Base-by-base conservation (phyloP, 2,329 filamentous ascomycete species). In the Microdochium trichocladiopsis region DNA sequence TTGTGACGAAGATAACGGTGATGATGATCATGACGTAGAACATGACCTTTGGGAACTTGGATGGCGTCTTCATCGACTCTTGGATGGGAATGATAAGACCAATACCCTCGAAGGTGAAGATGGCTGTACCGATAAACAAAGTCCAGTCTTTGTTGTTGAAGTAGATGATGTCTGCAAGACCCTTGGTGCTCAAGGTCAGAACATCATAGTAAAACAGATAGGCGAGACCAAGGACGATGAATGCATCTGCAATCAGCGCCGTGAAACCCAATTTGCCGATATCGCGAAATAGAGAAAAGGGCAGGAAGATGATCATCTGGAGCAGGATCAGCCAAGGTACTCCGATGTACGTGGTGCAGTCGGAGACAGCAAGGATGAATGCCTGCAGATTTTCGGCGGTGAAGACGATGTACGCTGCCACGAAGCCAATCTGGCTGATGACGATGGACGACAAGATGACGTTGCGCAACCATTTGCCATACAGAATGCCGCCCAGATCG, bases 51-150 rank as follows among this genome's bases (percentile, higher is more conserved):
- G 94, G 91, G 69, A 99, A 99, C 67, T 95, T 93, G 58, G 85
- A 77, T 0, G 93, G 95, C 43, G 92, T 78, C 65, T 86, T 88
- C 94, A 99, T 99, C 22, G 92, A 95, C 63, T 95, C 92, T 70
- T 99, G 95, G 55, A 99, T 96, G 0, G 95, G 94, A 56, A 99
- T 96, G 69, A 99, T 95, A 49, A 99, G 82, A 12, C 94, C 95
- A 55, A 99, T 95, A 25, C 94, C 94, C 67, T 99, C 94, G 65
- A 97, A 99, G 0, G 94, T 97, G 73, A 99, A 99, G 66, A 99
- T 97, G 25, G 95, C 94, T 0, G 95, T 99, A 56, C 94, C 95
- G 61, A 99, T 99, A 68, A 99, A 97, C 4, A 99, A 79, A 0
- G 94, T 96, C 94, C 95, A 99, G 67, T 91, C 87, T 55, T 87